These are phyloP conservation scores for bread wheat (Triticum aestivum) DNA, from an alignment of 176 grass and related monocot species.

Conservation along the genomic window IWGSC_CS_RefSeq_v2.1 NC_057801.1:110779852-110780351, in stretches of 20 bases:
- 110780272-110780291: not conserved
- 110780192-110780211: not conserved
- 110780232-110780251: not conserved
- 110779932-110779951: no score
- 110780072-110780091: not conserved
- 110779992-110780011: not conserved
- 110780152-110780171: no score
- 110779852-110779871: not conserved
- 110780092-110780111: no score
- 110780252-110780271: not conserved
- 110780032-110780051: not conserved
- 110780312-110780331: conserved; percentile 2
- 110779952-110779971: no score
- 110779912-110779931: no score
- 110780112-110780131: no score
- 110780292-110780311: not conserved
- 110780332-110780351: not conserved
- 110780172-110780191: not conserved
- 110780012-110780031: not conserved
- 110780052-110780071: not conserved
- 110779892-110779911: not conserved
- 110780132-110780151: no score
- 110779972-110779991: not conserved
- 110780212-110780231: not conserved
- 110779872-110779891: not conserved